Evolutionary conservation across 495 filamentous ascomycete species (phyloP), one percentile per base, ranked within the genome.

Genomic region (Astrothelium subdiscretum): DNA sequence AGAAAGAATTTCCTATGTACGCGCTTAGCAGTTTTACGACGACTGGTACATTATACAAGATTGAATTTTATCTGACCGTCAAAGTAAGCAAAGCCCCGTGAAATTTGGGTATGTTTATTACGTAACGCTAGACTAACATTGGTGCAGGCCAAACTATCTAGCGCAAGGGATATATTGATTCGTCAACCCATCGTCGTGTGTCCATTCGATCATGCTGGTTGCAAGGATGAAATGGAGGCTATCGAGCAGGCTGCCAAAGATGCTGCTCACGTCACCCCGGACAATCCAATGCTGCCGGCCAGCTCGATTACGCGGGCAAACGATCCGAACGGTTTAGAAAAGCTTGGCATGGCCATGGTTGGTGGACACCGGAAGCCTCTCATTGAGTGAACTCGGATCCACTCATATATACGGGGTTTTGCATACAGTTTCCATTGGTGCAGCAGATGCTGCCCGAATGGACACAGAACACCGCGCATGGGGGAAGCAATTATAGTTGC

Each of bases 161-260:
- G 85, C 13, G 91, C 92, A 20, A 83, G 86, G 77, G 95, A 98
- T 67, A 96, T 98, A 48, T 77, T 85, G 5, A 83, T 97, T 42
- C 87, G 92, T 51, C 91, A 97, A 73, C 91, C 89, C 59, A 97
- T 98, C 61, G 89, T 97, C 51, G 92, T 98, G 57, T 97, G 92
- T 67, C 94, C 95, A 0, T 84, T 96, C 42, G 94, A 98, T 71
- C 90, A 97, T 67, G 89, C 92, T 62, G 90, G 87, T 13, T 97
- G 94, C 77, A 96, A 95, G 70, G 91, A 96, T 67, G 95, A 98
- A 76, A 95, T 98, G 89, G 91, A 96, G 69, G 90, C 91, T 8
- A 97, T 97, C 64, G 90, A 96, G 68, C 88, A 94, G 73, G 89
- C 95, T 0, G 94, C 94, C 1, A 91, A 91, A 72, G 92, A 97